Evolutionary conservation across 2,329 filamentous ascomycete species (phyloP), one percentile per base, ranked within the genome.

Genomic region (Colletotrichum lentis): DNA sequence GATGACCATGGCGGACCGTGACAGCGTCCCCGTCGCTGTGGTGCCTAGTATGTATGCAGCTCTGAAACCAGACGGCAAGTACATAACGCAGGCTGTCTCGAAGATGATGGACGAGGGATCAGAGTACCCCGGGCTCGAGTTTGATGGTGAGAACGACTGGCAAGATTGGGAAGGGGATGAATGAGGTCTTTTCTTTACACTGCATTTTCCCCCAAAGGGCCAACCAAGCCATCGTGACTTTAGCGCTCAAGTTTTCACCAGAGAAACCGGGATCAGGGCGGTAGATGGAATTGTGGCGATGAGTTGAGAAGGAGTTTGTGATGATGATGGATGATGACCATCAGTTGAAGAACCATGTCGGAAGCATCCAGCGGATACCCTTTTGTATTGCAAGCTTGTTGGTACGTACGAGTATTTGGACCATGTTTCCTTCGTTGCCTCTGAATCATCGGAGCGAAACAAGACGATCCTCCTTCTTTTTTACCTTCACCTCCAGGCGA

Each of bases 41-140:
- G 77, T 76, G 2, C 75, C 80, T 0, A 65, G 70, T 18, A 76
- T 81, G 72, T 81, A 79, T 62, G 77, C 75, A 0, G 71, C 76
- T 2, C 70, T 80, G 27, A 76, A 74, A 31, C 80, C 81, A 0
- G 80, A 83, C 67, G 75, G 56, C 31, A 74, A 72, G 41, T 66
- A 71, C 8, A 72, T 75, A 60, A 67, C 69, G 41, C 71, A 69
- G 37, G 63, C 73, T 18, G 61, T 71, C 39, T 71, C 72, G 1
- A 69, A 52, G 16, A 52, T 69, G 43, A 69, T 62, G 18, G 69
- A 64, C 2, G 63, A 67, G 5, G 67, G 58, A 4, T 47, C 63
- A 2, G 57, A 54, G 18, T 55, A 69, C 12, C 57, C 44, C 46
- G 64, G 47, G 1, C 14, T 70, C 3, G 70, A 67, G 1, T 68